phyloP scores from a whole-genome alignment of 176 grass and related monocot genomes.

The Rhynchospora pubera region DNA sequence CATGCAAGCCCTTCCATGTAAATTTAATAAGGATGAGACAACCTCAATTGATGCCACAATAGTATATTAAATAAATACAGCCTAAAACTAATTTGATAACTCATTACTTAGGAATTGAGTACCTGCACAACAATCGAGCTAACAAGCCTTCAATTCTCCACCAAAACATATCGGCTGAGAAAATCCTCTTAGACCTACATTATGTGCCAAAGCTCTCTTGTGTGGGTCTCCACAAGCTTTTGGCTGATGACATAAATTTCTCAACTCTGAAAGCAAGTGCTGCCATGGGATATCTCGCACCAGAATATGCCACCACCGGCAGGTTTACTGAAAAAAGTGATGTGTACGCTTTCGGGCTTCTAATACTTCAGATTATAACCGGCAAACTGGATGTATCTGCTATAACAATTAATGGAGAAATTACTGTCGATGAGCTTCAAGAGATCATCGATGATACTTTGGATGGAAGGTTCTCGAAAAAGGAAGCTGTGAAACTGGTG shows the following conservation, averaged over 20 bases:
- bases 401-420: conserved; percentile 8
- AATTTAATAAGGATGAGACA: not conserved
- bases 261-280: conserved; percentile 80
- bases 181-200: conserved; percentile 72
- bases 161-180: conserved; percentile 87
- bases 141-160: conserved; percentile 70
- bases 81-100: not conserved
- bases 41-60: not conserved
- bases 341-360: conserved; percentile 66
- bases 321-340: conserved; percentile 97
- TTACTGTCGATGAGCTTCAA: conserved; percentile 26
- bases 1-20: not conserved
- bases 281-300: conserved; percentile 85
- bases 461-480: conserved; percentile 33
- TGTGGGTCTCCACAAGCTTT: conserved; percentile 77
- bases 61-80: not conserved
- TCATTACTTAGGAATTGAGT: conserved; percentile 58
- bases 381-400: conserved; percentile 55
- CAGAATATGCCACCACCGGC: conserved; percentile 53
- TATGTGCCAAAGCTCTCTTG: conserved; percentile 44
- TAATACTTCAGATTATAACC: conserved; percentile 69
- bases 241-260: conserved; percentile 80
- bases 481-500: conserved; percentile 44
- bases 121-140: conserved; percentile 58
- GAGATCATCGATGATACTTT: conserved; percentile 49